These are phyloP conservation scores for Benincasa hispida DNA, from an alignment of 306 rosid species.

Conservation along the genomic window DNA sequence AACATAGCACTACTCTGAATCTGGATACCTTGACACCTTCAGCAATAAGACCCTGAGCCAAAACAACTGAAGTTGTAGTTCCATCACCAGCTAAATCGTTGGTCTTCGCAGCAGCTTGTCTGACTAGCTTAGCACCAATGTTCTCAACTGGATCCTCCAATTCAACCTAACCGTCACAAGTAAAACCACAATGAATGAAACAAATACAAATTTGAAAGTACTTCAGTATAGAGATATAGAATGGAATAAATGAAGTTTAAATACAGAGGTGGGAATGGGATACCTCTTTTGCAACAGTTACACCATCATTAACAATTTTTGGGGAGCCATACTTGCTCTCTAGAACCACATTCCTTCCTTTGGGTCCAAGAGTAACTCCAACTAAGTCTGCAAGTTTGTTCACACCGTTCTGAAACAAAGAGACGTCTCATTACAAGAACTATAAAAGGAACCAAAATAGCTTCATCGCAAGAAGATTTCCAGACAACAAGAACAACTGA, in stretches of 20 bases:
- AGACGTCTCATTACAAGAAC: neutral
- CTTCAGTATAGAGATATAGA: neutral
- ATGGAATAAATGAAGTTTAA: neutral
- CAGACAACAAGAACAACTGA: neutral
- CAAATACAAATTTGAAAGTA: neutral
- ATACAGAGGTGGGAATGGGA: neutral
- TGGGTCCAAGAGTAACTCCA: slow-evolving; percentile 98
- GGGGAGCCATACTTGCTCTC: slow-evolving; percentile 99
- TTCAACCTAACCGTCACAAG: slow-evolving; percentile 46
- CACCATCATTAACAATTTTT: slow-evolving; percentile 94
- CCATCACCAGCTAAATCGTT: slow-evolving; percentile 99
- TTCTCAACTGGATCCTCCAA: slow-evolving; percentile 99
- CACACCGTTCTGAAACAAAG: slow-evolving; percentile 56
- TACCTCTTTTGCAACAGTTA: slow-evolving; percentile 96
- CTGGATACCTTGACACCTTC: slow-evolving; percentile 82
- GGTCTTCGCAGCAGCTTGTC: slow-evolving; percentile 99
- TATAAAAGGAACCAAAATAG: neutral
- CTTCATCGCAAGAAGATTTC: neutral
- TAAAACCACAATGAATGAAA: neutral
- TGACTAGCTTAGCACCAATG: slow-evolving; percentile 95
- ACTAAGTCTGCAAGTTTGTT: slow-evolving; percentile 98
- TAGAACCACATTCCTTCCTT: slow-evolving; percentile 92
- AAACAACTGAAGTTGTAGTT: slow-evolving; percentile 94
- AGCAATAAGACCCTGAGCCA: slow-evolving; percentile 95
- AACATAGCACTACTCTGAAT: neutral